Percentiles rank a stretch among this genome's conserved stretches.
These are phyloP conservation scores for Wallemia mellicola DNA, from an alignment of 1,284 basidiomycete species.

Conservation along the genomic window DNA sequence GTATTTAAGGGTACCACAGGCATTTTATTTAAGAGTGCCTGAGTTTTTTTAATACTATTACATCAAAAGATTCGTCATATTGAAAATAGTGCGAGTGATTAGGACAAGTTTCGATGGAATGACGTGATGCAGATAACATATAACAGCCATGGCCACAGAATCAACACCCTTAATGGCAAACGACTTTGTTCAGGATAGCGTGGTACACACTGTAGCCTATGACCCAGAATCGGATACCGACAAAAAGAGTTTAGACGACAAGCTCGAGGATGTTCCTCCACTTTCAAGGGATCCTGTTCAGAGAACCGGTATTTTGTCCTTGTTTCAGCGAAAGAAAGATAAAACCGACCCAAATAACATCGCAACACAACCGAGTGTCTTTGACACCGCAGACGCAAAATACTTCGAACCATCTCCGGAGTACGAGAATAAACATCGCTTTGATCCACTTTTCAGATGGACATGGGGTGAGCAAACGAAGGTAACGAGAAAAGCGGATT, in stretches of 20 bases:
- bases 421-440: not conserved
- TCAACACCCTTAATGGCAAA: not conserved
- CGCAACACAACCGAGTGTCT: not conserved
- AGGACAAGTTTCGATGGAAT: too few relatives aligned
- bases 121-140: not conserved
- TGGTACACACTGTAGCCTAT: not conserved
- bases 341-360: not conserved
- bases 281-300: not conserved
- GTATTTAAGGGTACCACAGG: too few relatives aligned
- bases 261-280: not conserved
- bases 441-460: not conserved
- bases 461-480: not conserved
- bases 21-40: too few relatives aligned
- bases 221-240: not conserved
- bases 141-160: not conserved
- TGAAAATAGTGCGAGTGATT: too few relatives aligned
- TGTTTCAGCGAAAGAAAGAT: not conserved
- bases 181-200: not conserved
- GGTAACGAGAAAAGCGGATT: not conserved
- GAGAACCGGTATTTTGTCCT: not conserved
- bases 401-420: not conserved
- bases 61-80: too few relatives aligned
- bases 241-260: not conserved
- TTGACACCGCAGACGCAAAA: not conserved
- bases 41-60: too few relatives aligned